Evolutionary conservation across 2,329 filamentous ascomycete species (phyloP).

Genomic region (Capronia americana): DNA sequence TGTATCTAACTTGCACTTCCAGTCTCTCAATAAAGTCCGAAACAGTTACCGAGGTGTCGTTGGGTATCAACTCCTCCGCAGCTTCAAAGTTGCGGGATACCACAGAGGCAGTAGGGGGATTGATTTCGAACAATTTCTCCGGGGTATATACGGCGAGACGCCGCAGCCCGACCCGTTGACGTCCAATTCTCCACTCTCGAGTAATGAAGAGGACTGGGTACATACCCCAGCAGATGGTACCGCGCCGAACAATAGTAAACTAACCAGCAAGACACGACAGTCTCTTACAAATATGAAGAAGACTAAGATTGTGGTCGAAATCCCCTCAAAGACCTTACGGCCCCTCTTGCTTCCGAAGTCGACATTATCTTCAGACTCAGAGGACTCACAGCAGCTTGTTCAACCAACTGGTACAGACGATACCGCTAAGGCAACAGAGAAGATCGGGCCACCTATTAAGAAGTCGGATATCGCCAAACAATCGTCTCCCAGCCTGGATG

Average conservation of each 20-base stretch:
- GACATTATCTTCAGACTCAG: neutral
- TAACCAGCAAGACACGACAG: neutral
- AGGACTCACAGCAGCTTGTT: neutral
- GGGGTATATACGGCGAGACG: slow-evolving; percentile 14
- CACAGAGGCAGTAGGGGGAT: neutral
- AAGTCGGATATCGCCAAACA: neutral
- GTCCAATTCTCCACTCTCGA: neutral
- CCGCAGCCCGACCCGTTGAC: neutral
- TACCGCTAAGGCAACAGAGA: neutral
- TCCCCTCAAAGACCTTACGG: neutral
- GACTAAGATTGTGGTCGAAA: neutral
- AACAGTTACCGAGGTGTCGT: slow-evolving; percentile 21
- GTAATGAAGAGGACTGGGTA: neutral
- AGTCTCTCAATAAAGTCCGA: slow-evolving; percentile 20
- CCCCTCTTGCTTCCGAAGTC: neutral
- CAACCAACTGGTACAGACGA: neutral
- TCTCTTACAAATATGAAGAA: neutral
- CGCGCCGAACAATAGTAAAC: neutral
- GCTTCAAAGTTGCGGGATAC: slow-evolving; percentile 15
- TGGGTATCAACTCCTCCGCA: slow-evolving; percentile 15
- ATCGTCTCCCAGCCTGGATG: neutral
- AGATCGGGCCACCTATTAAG: neutral
- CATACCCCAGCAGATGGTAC: neutral
- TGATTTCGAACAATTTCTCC: slow-evolving; percentile 13
- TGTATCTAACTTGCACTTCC: neutral